Evolutionary conservation across 768 basidiomycete genomes (phyloP).

Genomic region (Candolleomyces efflorescens): DNA sequence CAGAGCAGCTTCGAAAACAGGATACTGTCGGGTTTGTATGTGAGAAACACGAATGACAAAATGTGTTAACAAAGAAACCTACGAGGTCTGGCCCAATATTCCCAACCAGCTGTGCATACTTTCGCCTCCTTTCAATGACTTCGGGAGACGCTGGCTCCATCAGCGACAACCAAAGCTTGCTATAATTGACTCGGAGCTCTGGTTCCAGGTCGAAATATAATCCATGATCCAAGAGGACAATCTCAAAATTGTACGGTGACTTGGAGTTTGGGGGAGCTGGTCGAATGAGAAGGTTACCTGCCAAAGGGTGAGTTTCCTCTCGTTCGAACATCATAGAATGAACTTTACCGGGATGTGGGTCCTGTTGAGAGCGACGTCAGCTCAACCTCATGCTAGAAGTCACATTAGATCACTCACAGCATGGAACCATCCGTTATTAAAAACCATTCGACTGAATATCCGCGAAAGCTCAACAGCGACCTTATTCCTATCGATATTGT

Average conservation of each 20-base stretch:
- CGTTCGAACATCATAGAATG: constrained; percentile 1
- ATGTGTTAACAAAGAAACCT: constrained; percentile 19
- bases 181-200: constrained; percentile 75
- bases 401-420: constrained; percentile 44
- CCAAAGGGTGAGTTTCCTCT: constrained; percentile 2
- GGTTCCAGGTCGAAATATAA: constrained; percentile 88
- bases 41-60: not conserved
- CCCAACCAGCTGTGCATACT: constrained; percentile 88
- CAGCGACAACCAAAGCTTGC: constrained; percentile 88
- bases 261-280: constrained; percentile 55
- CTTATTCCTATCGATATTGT: constrained; percentile 88
- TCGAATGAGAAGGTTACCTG: constrained; percentile 89
- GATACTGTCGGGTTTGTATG: constrained; percentile 53
- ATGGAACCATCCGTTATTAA: constrained; percentile 89
- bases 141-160: constrained; percentile 67
- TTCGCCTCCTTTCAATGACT: constrained; percentile 64
- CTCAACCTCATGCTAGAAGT: not conserved
- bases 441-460: constrained; percentile 95
- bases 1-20: constrained; percentile 91
- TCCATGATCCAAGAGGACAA: constrained; percentile 92
- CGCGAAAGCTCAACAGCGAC: constrained; percentile 86
- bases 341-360: constrained; percentile 75
- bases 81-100: constrained; percentile 88
- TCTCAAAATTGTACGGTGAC: constrained; percentile 94
- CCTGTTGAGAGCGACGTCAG: constrained; percentile 35